A percentile compares a stretch with the other conserved stretches of the same genome.
These are phyloP conservation scores for Fistulinella prunicolor DNA, from an alignment of 768 basidiomycete genomes.

Conservation along the genomic window DNA sequence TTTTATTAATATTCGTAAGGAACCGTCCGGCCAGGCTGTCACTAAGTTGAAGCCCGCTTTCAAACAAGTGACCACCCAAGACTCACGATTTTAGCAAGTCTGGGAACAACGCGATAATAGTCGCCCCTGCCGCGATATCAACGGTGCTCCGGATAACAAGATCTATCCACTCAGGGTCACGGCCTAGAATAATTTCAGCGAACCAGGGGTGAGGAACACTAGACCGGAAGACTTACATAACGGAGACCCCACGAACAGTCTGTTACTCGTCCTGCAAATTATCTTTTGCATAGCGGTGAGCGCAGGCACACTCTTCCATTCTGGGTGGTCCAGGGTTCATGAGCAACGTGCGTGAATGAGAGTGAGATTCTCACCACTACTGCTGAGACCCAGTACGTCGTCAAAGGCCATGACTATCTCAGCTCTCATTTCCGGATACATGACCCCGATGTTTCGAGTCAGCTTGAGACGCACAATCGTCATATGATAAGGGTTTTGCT, in stretches of 20 bases:
- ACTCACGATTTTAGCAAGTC: conserved; percentile 31
- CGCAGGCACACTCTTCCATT: conserved; percentile 37
- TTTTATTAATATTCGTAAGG: conserved; percentile 6
- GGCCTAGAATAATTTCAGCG: conserved; percentile 31
- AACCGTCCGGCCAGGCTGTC: too few species aligned
- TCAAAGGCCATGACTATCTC: conserved; percentile 42
- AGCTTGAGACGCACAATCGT: conserved; percentile 28
- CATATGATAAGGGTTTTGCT: conserved; percentile 31
- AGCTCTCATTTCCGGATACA: conserved; percentile 40
- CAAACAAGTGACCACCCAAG: too few species aligned
- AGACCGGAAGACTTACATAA: conserved; percentile 32
- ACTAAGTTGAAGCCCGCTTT: too few species aligned
- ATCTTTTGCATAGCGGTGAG: conserved; percentile 30
- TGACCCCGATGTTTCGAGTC: conserved; percentile 36
- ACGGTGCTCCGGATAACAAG: conserved; percentile 33
- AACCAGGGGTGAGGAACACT: neutral
- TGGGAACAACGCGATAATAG: conserved; percentile 24
- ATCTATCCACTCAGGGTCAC: conserved; percentile 35
- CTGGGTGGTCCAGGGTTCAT: conserved; percentile 21
- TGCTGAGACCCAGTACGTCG: conserved; percentile 30
- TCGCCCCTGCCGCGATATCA: conserved; percentile 21
- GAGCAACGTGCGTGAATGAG: too few species aligned
- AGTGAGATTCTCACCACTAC: conserved; percentile 14
- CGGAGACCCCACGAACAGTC: conserved; percentile 48
- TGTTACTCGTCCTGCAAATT: conserved; percentile 41